Percentiles rank a stretch among this genome's conserved stretches.
Evolutionary conservation across 345 rosid species (phyloP).

Genomic region (Brassica cretica): DNA sequence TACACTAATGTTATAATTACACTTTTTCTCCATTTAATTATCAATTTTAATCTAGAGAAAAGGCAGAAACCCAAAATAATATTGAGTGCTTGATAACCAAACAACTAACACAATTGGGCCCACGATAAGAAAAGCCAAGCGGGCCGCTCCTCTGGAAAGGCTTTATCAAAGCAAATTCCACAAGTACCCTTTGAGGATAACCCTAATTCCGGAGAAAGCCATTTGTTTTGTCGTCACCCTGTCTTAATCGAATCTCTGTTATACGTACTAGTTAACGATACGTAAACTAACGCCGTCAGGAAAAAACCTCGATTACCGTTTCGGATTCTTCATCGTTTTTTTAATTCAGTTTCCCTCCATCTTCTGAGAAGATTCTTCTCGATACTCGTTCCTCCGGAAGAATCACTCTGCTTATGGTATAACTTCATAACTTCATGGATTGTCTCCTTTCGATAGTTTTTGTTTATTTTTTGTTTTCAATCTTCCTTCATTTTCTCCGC

Average conservation of each 20-base stretch:
- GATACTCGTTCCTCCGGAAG: background rate
- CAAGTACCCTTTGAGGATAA: slow-evolving; percentile 10
- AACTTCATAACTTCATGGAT: slow-evolving; percentile 29
- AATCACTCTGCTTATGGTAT: slow-evolving; percentile 38
- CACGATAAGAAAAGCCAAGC: background rate
- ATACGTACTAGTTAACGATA: background rate
- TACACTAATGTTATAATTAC: background rate
- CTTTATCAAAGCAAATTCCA: background rate
- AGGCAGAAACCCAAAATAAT: background rate
- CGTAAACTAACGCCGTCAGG: slow-evolving; percentile 29
- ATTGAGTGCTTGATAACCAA: slow-evolving; percentile 10
- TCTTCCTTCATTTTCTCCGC: background rate
- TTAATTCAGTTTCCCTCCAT: slow-evolving; percentile 9
- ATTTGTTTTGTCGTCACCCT: slow-evolving; percentile 8
- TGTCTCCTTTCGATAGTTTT: background rate
- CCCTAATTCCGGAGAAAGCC: slow-evolving; percentile 6
- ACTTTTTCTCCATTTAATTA: background rate
- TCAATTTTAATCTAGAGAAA: background rate
- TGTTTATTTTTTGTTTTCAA: background rate
- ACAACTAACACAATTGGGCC: slow-evolving; percentile 10
- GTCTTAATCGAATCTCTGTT: slow-evolving; percentile 17
- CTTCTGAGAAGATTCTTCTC: background rate
- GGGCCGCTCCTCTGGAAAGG: slow-evolving; percentile 12
- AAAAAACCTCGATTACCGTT: background rate
- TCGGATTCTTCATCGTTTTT: slow-evolving; percentile 11